Evolutionary conservation across 768 basidiomycete genomes (phyloP).

Genomic region (Trametes cingulata): DNA sequence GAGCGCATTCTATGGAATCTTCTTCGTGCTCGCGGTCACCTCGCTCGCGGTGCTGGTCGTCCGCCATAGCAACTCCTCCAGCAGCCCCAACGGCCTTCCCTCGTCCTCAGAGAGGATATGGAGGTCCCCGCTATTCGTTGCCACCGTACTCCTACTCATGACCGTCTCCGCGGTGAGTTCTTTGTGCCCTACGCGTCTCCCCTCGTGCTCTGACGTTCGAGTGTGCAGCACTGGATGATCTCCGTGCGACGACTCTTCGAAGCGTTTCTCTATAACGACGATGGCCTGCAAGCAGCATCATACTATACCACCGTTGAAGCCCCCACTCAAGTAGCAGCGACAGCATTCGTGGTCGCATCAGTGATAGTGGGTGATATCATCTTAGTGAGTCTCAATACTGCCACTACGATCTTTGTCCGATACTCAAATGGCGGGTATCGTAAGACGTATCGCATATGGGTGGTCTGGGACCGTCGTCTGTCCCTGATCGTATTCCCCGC

Average conservation of each 20-base stretch:
- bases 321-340: not conserved
- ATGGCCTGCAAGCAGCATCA: not conserved
- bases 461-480: constrained; percentile 8
- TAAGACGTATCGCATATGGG: constrained; percentile 15
- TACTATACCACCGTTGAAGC: constrained; percentile 6
- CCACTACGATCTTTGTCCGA: not conserved
- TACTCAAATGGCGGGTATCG: not conserved
- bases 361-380: constrained; percentile 16
- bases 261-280: constrained; percentile 1
- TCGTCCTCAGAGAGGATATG: not conserved
- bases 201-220: not conserved
- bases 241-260: constrained; percentile 12
- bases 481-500: constrained; percentile 9
- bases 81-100: not conserved
- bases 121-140: not conserved
- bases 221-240: constrained; percentile 8
- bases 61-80: not conserved
- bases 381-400: not conserved
- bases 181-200: not conserved
- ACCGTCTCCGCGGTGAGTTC: not conserved
- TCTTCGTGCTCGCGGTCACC: constrained; percentile 8
- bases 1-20: constrained; percentile 4
- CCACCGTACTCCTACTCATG: not conserved
- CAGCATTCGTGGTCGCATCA: constrained; percentile 6
- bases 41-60: constrained; percentile 9